Evolutionary conservation across 495 filamentous ascomycete species (phyloP).

Genomic region (Clavariopsis aquatica): DNA sequence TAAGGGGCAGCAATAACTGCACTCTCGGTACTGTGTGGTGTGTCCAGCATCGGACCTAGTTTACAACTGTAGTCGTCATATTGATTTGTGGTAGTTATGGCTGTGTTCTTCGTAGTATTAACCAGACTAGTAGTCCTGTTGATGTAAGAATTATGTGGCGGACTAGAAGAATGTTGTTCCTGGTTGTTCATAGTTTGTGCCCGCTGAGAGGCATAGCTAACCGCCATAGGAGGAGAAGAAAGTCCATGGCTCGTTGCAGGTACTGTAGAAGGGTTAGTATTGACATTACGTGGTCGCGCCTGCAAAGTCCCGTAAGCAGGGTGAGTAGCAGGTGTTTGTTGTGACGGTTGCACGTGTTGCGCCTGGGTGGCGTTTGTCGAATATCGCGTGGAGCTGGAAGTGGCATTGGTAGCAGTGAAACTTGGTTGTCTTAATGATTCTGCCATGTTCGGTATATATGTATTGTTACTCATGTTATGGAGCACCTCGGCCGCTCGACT

Average conservation of each 20-base stretch:
- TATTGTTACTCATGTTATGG: slow-evolving; percentile 36
- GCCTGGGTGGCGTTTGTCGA: slow-evolving; percentile 13
- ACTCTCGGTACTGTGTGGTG: not conserved
- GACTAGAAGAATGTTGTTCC: slow-evolving; percentile 20
- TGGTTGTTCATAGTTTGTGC: slow-evolving; percentile 26
- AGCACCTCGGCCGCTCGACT: slow-evolving; percentile 31
- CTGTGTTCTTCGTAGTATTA: not conserved
- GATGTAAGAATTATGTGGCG: slow-evolving; percentile 14
- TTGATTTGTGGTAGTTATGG: slow-evolving; percentile 12
- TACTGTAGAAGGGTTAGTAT: slow-evolving; percentile 11
- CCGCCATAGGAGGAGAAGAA: slow-evolving; percentile 19
- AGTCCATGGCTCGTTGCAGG: slow-evolving; percentile 8
- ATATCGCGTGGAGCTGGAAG: slow-evolving; percentile 16
- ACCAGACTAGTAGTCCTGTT: slow-evolving; percentile 12
- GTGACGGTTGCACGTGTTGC: slow-evolving; percentile 7
- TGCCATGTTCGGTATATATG: slow-evolving; percentile 7
- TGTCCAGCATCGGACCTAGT: slow-evolving; percentile 21
- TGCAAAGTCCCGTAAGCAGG: slow-evolving; percentile 20
- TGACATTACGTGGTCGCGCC: slow-evolving; percentile 29
- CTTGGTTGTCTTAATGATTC: slow-evolving; percentile 5
- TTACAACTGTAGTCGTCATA: slow-evolving; percentile 26
- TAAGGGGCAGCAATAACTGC: slow-evolving; percentile 11
- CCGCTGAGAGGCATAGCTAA: slow-evolving; percentile 26
- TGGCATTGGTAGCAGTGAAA: slow-evolving; percentile 24
- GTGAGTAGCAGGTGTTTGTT: slow-evolving; percentile 5